Conservation (phyloP, 495 filamentous ascomycete genomes). For the Hypoxylon trugodes region DNA sequence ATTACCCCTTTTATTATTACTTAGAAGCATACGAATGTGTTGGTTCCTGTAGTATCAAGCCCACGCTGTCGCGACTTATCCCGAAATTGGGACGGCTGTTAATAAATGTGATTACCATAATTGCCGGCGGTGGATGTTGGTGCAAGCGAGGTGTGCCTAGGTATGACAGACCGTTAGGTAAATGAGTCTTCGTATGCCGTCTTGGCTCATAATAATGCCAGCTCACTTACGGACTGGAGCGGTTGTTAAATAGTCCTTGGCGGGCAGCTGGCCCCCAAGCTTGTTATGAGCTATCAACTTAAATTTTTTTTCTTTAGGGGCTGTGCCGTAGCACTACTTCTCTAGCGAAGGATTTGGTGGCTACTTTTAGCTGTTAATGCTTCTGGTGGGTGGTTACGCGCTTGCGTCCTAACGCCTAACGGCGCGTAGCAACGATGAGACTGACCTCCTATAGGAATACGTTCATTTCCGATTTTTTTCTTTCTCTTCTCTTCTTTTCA, state of each 20-base stretch:
- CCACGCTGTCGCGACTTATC: too few relatives aligned
- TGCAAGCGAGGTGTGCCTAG: too few relatives aligned
- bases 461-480: background rate
- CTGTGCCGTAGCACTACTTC: slow-evolving; percentile 6
- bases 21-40: too few relatives aligned
- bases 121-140: too few relatives aligned
- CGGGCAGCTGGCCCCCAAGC: background rate
- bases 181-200: background rate
- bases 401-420: background rate
- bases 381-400: background rate
- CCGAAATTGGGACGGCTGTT: too few relatives aligned
- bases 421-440: background rate
- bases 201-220: background rate
- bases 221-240: background rate
- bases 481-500: too few relatives aligned
- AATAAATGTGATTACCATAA: too few relatives aligned
- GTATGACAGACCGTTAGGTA: background rate
- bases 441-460: slow-evolving; percentile 20
- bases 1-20: too few relatives aligned
- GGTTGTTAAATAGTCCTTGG: background rate
- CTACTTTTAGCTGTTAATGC: background rate
- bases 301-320: background rate
- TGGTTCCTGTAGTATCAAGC: too few relatives aligned
- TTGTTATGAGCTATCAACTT: background rate
- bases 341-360: background rate